Evolutionary conservation across 306 rosid species (phyloP), one percentile per base, ranked within the genome.

Genomic region (Cucurbita maxima): DNA sequence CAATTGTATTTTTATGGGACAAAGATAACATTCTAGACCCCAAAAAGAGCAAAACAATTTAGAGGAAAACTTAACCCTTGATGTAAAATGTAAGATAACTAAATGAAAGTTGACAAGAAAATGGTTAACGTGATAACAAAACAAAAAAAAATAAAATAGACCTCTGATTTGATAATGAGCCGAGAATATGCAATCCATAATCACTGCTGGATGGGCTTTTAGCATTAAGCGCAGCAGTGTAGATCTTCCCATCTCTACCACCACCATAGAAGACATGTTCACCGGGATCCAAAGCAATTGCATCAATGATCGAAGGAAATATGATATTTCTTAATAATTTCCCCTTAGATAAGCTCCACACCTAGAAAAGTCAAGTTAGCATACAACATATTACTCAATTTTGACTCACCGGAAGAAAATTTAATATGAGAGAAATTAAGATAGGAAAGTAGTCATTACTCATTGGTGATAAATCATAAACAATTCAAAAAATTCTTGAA

Each of bases 211-310:
- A 51, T 50, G 76, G 41, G 77, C 80, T 86, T 73, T 81, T 83
- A 72, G 92, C 78, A 81, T 74, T 82, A 61, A 88, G 94, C 38
- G 96, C 93, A 8, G 79, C 88, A 71, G 86, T 68, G 55, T 82
- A 90, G 77, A 93, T 86, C 75, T 83, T 84, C 59, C 89, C 97
- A 75, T 88, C 93, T 83, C 88, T 81, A 58, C 97, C 64, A 44
- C 96, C 94, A 72, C 89, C 96, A 84, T 82, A 88, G 66, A 90
- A 84, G 47, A 88, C 87, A 69, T 78, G 88, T 75, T 93, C 97
- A 22, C 88, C 82, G 60, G 96, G 96, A 81, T 90, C 97, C 83
- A 93, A 54, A 9, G 83, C 92, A 84, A 90, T 77, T 8, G 87
- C 84, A 73, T 90, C 83, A 77, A 88, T 84, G 69, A 76, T 55